Conservation (phyloP, 306 rosid species). For the Quercus wislizeni region DNA sequence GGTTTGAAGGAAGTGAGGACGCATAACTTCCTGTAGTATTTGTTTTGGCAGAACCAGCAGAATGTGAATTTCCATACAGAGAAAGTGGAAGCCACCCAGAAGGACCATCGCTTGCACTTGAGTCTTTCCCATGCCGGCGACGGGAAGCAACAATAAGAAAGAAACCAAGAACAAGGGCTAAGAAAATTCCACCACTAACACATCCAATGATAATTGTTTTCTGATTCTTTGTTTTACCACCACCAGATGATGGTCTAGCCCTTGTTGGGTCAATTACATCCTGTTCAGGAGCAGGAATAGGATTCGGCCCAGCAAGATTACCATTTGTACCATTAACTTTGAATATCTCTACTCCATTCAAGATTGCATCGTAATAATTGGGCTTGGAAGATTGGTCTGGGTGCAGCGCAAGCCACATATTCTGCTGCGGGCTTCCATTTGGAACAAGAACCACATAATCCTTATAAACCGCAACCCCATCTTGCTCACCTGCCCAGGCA, state of each 20-base stretch:
- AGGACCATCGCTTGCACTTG: slow-evolving; percentile 83
- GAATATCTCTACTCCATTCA: slow-evolving; percentile 88
- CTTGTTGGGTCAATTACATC: slow-evolving; percentile 43
- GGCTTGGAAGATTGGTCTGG: slow-evolving; percentile 33
- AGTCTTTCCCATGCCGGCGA: slow-evolving; percentile 54
- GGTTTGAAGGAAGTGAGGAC: slow-evolving; percentile 90
- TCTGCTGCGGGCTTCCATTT: slow-evolving; percentile 59
- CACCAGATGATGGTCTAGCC: slow-evolving; percentile 38
- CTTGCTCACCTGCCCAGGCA: slow-evolving; percentile 3
- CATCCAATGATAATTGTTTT: slow-evolving; percentile 64
- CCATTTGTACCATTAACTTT: slow-evolving; percentile 54
- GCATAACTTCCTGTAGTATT: slow-evolving; percentile 89
- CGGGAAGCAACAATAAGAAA: slow-evolving; percentile 42
- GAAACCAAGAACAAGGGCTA: slow-evolving; percentile 55
- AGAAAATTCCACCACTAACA: slow-evolving; percentile 63
- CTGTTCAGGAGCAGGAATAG: slow-evolving; percentile 59
- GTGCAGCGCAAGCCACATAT: slow-evolving; percentile 74
- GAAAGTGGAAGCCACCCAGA: slow-evolving; percentile 99
- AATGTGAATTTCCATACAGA: slow-evolving; percentile 86
- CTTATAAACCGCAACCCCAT: slow-evolving; percentile 39
- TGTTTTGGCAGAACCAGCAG: slow-evolving; percentile 88
- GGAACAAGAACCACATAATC: slow-evolving; percentile 70
- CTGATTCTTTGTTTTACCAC: slow-evolving; percentile 49
- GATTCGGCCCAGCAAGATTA: slow-evolving; percentile 82
- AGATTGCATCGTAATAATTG: slow-evolving; percentile 48